These are phyloP conservation scores for Mycosarcoma mackinlayi DNA, from an alignment of 1,284 basidiomycete species.

Conservation along the genomic window DNA sequence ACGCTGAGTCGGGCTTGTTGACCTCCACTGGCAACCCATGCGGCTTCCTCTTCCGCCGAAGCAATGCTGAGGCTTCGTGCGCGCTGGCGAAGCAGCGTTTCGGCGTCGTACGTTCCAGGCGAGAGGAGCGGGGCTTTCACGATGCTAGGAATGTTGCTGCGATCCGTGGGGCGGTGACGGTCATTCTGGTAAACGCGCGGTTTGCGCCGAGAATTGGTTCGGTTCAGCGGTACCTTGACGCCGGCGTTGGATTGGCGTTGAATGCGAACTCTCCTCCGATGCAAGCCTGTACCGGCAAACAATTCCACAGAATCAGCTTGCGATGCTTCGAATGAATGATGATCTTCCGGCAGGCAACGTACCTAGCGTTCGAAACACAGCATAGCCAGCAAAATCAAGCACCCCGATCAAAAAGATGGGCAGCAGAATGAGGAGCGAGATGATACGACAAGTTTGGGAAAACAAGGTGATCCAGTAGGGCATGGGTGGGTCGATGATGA, in stretches of 20 bases:
- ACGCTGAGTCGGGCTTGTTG: slow-evolving; percentile 40
- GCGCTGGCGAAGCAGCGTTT: slow-evolving; percentile 56
- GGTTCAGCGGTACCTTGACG: slow-evolving; percentile 13
- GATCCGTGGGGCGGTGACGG: slow-evolving; percentile 37
- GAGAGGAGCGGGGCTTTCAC: slow-evolving; percentile 51
- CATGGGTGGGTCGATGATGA: slow-evolving; percentile 43
- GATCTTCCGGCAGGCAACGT: no score
- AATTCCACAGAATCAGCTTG: slow-evolving; percentile 6
- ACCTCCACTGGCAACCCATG: slow-evolving; percentile 55
- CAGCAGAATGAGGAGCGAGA: slow-evolving; percentile 51
- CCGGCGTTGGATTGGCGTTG: slow-evolving; percentile 27
- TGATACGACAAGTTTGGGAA: slow-evolving; percentile 34
- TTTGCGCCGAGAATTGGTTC: slow-evolving; percentile 21
- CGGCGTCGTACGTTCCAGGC: slow-evolving; percentile 61
- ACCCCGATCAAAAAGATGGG: slow-evolving; percentile 52
- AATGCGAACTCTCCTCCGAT: slow-evolving; percentile 52
- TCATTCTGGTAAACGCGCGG: slow-evolving; percentile 33
- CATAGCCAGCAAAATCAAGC: slow-evolving; percentile 61
- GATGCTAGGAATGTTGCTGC: slow-evolving; percentile 38
- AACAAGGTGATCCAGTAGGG: slow-evolving; percentile 34
- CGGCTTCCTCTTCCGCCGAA: slow-evolving; percentile 46
- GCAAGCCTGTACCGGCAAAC: slow-evolving; percentile 30
- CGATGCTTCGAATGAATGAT: no score
- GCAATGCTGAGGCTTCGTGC: slow-evolving; percentile 48
- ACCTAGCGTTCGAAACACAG: slow-evolving; percentile 61